Conservation (phyloP, 2,329 filamentous ascomycete genomes). For the Penicillium fuscoglaucum region DNA sequence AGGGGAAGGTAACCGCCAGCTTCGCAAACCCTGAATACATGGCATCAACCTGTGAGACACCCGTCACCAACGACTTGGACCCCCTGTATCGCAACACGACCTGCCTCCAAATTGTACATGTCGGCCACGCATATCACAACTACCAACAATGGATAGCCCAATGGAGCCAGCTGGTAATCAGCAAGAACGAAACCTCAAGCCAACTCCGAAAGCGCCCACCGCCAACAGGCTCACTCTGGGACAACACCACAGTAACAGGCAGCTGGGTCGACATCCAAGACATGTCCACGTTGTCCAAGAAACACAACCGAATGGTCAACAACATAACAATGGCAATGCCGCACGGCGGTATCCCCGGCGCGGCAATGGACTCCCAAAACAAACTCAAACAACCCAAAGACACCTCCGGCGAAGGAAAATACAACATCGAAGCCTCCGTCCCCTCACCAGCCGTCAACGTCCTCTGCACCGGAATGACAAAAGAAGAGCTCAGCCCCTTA, state of each 20-base stretch:
- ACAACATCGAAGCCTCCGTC: constrained; percentile 66
- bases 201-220: constrained; percentile 54
- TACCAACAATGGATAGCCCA: constrained; percentile 60
- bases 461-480: constrained; percentile 66
- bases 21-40: constrained; percentile 66
- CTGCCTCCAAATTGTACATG: constrained; percentile 69
- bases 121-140: constrained; percentile 68
- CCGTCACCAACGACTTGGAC: constrained; percentile 53
- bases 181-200: constrained; percentile 45
- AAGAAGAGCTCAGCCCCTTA: constrained; percentile 61
- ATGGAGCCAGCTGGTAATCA: constrained; percentile 54
- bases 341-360: constrained; percentile 67
- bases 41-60: constrained; percentile 58
- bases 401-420: constrained; percentile 66
- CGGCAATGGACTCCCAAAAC: constrained; percentile 63
- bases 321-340: constrained; percentile 78
- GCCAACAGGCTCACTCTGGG: constrained; percentile 64
- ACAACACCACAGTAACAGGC: constrained; percentile 70
- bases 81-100: constrained; percentile 48
- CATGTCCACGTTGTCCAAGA: constrained; percentile 52
- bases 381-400: constrained; percentile 68
- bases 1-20: constrained; percentile 58
- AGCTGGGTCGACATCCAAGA: constrained; percentile 67
- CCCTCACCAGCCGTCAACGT: constrained; percentile 71
- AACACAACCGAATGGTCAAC: constrained; percentile 63